A percentile compares a stretch with the other conserved stretches of the same genome.
Conservation (phyloP, 176 grass and related monocot genomes). For the Zoysia japonica region DNA sequence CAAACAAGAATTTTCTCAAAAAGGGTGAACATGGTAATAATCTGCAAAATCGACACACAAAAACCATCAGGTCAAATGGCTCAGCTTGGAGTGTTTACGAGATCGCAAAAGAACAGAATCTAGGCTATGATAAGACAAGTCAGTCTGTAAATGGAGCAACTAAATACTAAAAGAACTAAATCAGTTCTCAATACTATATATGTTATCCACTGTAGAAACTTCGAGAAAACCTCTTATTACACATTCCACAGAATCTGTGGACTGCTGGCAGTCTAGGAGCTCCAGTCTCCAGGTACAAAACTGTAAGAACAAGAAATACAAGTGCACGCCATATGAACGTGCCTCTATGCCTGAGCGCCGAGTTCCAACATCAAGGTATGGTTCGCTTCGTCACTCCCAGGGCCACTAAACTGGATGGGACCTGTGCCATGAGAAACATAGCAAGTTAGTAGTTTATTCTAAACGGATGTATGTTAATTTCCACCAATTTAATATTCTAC, state of each 20-base stretch:
- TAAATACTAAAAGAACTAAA: slow-evolving; percentile 2
- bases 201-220: slow-evolving; percentile 13
- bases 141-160: neutral
- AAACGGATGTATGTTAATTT: neutral
- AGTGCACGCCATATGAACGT: neutral
- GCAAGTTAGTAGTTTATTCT: slow-evolving; percentile 8
- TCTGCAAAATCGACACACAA: neutral
- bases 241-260: slow-evolving; percentile 27
- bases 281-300: slow-evolving; percentile 42
- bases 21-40: too few species aligned
- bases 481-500: neutral
- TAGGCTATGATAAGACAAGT: neutral
- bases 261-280: neutral
- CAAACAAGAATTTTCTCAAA: too few species aligned
- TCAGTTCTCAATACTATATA: slow-evolving; percentile 41
- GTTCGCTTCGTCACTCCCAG: slow-evolving; percentile 75
- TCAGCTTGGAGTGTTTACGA: neutral
- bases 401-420: slow-evolving; percentile 87
- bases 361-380: slow-evolving; percentile 92
- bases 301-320: slow-evolving; percentile 17
- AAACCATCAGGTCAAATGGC: neutral
- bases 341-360: slow-evolving; percentile 53
- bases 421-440: slow-evolving; percentile 42
- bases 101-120: neutral
- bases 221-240: slow-evolving; percentile 44